phyloP scores from a whole-genome alignment of 139 green algal genomes.

The Zygnema cylindricum region DNA sequence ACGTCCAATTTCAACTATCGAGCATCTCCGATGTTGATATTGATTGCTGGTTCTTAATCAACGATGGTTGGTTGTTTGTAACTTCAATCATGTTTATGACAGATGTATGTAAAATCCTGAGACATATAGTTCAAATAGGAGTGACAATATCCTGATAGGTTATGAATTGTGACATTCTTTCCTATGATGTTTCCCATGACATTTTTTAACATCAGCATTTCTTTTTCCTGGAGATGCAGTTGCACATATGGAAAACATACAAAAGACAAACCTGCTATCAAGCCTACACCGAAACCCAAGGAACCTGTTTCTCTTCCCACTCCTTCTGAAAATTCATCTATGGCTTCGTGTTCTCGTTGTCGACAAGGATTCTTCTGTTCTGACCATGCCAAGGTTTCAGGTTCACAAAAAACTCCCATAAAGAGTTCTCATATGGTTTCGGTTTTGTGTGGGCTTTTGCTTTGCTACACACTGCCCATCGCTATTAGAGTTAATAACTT shows the following conservation, averaged over 20 bases:
- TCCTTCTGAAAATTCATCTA: not conserved
- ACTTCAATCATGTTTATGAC: not conserved
- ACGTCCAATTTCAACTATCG: no score
- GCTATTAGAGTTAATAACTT: no score
- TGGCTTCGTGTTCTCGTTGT: slow-evolving; percentile 46
- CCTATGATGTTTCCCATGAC: no score
- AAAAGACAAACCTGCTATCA: not conserved
- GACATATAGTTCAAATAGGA: not conserved
- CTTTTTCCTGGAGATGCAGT: not conserved
- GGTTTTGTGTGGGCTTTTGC: no score
- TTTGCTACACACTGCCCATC: no score
- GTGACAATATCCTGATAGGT: not conserved
- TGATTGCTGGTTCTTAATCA: no score
- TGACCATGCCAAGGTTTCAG: slow-evolving; percentile 56
- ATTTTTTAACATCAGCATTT: no score
- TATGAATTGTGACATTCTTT: not conserved
- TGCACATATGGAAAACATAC: not conserved
- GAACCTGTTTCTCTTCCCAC: not conserved
- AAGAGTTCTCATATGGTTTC: no score
- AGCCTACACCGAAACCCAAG: not conserved
- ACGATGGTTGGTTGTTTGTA: not conserved
- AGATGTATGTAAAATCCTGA: not conserved
- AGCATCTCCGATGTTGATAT: no score
- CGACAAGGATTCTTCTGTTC: slow-evolving; percentile 62
- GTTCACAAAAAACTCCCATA: not conserved